Evolutionary conservation across 805 yeast genomes (phyloP).

Genomic region (Kodamaea nitidulidarum): DNA sequence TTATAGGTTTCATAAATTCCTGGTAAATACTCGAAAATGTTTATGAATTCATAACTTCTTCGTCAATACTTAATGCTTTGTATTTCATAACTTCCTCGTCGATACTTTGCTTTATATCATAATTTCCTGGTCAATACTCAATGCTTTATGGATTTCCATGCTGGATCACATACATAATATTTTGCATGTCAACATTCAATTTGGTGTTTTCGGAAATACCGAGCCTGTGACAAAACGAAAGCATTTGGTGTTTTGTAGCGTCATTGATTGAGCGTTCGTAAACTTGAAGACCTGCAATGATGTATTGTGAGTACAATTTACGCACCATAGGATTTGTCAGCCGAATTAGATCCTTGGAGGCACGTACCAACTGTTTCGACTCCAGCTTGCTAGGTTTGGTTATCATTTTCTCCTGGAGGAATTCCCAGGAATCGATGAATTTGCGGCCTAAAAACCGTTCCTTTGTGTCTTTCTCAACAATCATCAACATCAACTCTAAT

Average conservation of each 20-base stretch:
- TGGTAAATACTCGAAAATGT: no score
- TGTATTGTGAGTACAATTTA: constrained; percentile 23
- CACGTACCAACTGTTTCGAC: constrained; percentile 3
- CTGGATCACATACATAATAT: constrained; percentile 29
- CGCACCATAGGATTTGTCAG: constrained; percentile 4
- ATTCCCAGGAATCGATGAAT: constrained; percentile 46
- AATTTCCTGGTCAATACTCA: no score
- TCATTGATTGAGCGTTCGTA: constrained; percentile 43
- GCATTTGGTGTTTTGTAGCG: constrained; percentile 32
- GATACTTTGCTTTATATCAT: no score
- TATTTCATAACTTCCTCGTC: no score
- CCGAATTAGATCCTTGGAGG: neutral
- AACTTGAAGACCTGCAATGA: constrained; percentile 32
- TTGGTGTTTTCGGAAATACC: constrained; percentile 21
- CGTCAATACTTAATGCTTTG: no score
- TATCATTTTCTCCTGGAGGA: constrained; percentile 3
- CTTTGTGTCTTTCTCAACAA: constrained; percentile 28
- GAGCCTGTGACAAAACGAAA: constrained; percentile 22
- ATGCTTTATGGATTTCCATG: no score
- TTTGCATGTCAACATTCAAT: constrained; percentile 23
- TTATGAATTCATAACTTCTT: no score
- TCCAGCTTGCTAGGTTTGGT: neutral
- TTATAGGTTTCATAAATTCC: no score
- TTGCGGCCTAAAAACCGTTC: constrained; percentile 47
- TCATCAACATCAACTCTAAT: constrained; percentile 23